These are phyloP conservation scores for Plectosphaerella plurivora DNA, from an alignment of 2,329 filamentous ascomycete species.

Conservation along the genomic window DNA sequence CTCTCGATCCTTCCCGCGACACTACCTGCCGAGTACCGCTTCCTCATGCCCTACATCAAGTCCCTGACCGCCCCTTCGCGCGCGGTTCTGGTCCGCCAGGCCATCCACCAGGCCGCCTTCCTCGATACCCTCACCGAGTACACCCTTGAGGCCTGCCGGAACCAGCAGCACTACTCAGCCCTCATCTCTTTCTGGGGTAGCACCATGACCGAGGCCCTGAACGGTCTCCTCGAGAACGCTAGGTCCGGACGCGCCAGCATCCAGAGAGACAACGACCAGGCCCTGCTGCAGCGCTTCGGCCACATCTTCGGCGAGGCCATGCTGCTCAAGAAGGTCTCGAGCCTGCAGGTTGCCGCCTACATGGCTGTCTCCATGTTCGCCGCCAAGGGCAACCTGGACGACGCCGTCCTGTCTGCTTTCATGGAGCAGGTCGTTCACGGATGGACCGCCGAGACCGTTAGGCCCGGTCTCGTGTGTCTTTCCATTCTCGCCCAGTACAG, in stretches of 20 bases:
- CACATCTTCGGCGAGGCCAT: constrained; percentile 74
- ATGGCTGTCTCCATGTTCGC: constrained; percentile 87
- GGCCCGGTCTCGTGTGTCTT: constrained; percentile 73
- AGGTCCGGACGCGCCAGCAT: constrained; percentile 72
- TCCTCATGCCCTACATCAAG: constrained; percentile 80
- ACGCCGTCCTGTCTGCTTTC: constrained; percentile 75
- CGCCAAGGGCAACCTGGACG: constrained; percentile 73
- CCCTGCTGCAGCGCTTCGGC: constrained; percentile 62
- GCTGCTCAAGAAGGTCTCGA: constrained; percentile 68
- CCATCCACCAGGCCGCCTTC: constrained; percentile 72
- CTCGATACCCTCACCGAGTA: constrained; percentile 74
- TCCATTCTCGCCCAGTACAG: constrained; percentile 79
- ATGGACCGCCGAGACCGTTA: constrained; percentile 69
- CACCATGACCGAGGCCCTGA: constrained; percentile 78
- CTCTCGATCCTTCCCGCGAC: constrained; percentile 79
- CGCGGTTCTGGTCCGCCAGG: constrained; percentile 77
- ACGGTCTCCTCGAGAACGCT: constrained; percentile 73
- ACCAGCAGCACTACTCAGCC: constrained; percentile 69
- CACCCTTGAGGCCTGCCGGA: constrained; percentile 67
- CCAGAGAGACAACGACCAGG: constrained; percentile 76
- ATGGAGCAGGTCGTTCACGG: constrained; percentile 84
- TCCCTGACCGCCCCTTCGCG: constrained; percentile 73
- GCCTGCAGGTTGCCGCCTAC: constrained; percentile 81
- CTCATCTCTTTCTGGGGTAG: constrained; percentile 89
- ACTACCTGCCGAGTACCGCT: constrained; percentile 72